Evolutionary conservation across 2,329 filamentous ascomycete genomes (phyloP), one percentile per base, ranked within the genome.

Genomic region (Pezicula carpinea): DNA sequence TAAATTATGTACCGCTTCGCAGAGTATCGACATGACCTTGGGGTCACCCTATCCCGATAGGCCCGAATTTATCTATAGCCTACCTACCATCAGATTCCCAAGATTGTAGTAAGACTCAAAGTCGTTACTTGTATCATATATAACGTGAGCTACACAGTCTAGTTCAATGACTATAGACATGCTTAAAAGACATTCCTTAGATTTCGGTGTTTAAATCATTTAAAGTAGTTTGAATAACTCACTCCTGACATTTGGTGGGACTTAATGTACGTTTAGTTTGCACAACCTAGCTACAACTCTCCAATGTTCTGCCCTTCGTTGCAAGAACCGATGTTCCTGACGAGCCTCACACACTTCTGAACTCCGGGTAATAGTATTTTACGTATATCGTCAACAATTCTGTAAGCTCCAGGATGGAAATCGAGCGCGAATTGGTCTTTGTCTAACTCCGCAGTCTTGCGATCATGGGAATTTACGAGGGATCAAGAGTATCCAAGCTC

Each of bases 11-110:
- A 0, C 58, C 47, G 0, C 68, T 70, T 0, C 74, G 69, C 0
- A 76, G 76, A 0, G 74, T 80, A 48, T 81, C 75, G 6, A 79
- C 69, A 44, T 79, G 75, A 0, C 69, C 54, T 17, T 69, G 69
- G 59, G 80, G 80, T n/a, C n/a, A n/a, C n/a, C n/a, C n/a, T 68
- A 63, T 0, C 74, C 74, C 0, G 70, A 75, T 0, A 75, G 76
- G 0, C 65, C 70, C 1, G 69, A 70, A 51, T 80, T 80, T 1
- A 78, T 56, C 73, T 78, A 40, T 15, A 18, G 6, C 3, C 7
- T 10, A 26, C 3, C 7, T 10, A 26, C 7, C 6, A 8, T 26
- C 23, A 26, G 23, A 6, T 26, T 26, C 23, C 11, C 6, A 26
- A 4, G 11, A 19, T 17, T 26, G 6, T 43, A 11, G 26, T 32